Evolutionary conservation across 1,284 basidiomycete species (phyloP).

Genomic region (Sanghuangporus weigelae): DNA sequence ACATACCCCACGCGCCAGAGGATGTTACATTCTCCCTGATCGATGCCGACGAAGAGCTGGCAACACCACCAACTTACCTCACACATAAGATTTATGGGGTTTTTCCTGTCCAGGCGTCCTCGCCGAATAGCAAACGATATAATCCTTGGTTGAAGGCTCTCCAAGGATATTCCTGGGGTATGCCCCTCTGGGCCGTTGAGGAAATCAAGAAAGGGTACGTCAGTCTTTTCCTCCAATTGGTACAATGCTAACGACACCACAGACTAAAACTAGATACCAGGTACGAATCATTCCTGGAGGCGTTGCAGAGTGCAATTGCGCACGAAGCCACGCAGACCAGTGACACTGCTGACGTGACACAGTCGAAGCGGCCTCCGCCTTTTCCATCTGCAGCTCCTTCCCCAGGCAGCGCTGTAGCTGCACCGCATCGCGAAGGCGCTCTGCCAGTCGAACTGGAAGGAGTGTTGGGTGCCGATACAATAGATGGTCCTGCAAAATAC

Average conservation of each 20-base stretch:
- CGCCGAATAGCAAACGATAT: neutral
- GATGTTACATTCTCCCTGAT: neutral
- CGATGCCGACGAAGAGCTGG: neutral
- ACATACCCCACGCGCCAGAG: neutral
- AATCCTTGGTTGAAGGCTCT: neutral
- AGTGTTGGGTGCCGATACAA: neutral
- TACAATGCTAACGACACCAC: neutral
- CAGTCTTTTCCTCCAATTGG: neutral
- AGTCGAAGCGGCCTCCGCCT: neutral
- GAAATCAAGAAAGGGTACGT: neutral
- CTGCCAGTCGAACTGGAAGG: no score
- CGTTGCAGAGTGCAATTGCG: neutral
- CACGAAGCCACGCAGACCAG: neutral
- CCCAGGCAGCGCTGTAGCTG: no score
- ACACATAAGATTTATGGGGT: neutral
- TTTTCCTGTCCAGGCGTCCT: neutral
- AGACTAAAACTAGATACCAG: neutral
- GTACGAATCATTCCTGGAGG: neutral
- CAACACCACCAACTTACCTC: neutral
- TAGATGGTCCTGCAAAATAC: neutral
- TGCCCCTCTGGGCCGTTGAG: neutral
- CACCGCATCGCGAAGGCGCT: no score
- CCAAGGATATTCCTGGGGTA: neutral
- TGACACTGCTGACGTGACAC: neutral
- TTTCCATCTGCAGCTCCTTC: neutral